These are phyloP conservation scores for Pycnococcus provasolii DNA, from an alignment of 139 green algal species.

Conservation along the genomic window DNA sequence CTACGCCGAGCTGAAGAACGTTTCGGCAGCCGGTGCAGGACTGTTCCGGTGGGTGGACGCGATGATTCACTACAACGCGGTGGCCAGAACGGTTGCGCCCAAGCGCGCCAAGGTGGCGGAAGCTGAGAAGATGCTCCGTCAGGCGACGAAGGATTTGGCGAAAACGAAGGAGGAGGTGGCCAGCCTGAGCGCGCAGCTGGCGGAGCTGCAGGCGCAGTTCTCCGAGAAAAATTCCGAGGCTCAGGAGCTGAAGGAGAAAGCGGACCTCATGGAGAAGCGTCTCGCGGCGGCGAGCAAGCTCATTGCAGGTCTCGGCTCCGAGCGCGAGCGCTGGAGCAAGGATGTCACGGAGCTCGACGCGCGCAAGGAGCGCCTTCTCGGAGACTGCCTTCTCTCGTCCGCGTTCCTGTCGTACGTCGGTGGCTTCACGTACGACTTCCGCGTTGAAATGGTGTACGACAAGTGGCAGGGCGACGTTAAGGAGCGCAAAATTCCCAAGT, in stretches of 20 bases:
- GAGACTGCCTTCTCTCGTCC: slow-evolving; percentile 67
- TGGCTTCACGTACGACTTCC: slow-evolving; percentile 73
- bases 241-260: slow-evolving; percentile 63
- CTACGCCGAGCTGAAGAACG: slow-evolving; percentile 48
- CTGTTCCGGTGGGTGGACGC: slow-evolving; percentile 74
- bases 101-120: slow-evolving; percentile 71
- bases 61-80: slow-evolving; percentile 77
- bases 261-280: slow-evolving; percentile 71
- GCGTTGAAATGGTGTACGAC: slow-evolving; percentile 57
- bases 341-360: slow-evolving; percentile 52
- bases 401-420: slow-evolving; percentile 68
- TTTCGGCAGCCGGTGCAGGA: slow-evolving; percentile 52
- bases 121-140: slow-evolving; percentile 61
- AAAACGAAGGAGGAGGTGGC: slow-evolving; percentile 56
- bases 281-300: slow-evolving; percentile 59
- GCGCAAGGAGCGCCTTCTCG: slow-evolving; percentile 45
- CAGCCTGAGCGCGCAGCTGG: slow-evolving; percentile 49
- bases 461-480: slow-evolving; percentile 58
- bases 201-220: slow-evolving; percentile 52
- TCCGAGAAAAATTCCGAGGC: slow-evolving; percentile 60
- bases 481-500: slow-evolving; percentile 48
- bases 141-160: slow-evolving; percentile 56
- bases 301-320: slow-evolving; percentile 56
- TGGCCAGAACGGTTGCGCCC: slow-evolving; percentile 61
- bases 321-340: slow-evolving; percentile 58